Evolutionary conservation across 2,329 filamentous ascomycete species (phyloP).

Genomic region (Paradendryphiella salina): DNA sequence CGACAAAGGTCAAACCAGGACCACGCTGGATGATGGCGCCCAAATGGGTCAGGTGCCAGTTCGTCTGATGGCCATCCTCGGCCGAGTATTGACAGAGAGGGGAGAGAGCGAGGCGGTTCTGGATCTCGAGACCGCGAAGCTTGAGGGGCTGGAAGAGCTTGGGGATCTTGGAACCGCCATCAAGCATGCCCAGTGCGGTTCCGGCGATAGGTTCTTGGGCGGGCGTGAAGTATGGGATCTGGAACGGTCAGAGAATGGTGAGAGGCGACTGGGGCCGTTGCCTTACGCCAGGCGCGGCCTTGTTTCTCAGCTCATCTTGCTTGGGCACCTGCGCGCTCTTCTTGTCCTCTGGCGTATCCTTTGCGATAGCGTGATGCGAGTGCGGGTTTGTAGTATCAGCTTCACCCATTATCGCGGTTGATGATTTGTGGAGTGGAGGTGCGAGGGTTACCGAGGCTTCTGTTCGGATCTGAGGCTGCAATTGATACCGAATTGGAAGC

Average conservation of each 20-base stretch:
- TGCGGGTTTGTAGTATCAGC: conserved; percentile 31
- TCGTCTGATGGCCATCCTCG: conserved; percentile 71
- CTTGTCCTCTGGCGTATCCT: conserved; percentile 38
- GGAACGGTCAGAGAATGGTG: conserved; percentile 6
- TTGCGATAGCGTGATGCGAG: conserved; percentile 40
- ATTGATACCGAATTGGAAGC: conserved; percentile 4
- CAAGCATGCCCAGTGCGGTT: conserved; percentile 52
- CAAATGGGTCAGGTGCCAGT: conserved; percentile 81
- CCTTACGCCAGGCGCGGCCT: conserved; percentile 48
- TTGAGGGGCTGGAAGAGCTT: conserved; percentile 64
- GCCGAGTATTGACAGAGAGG: conserved; percentile 66
- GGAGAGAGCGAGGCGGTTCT: conserved; percentile 65
- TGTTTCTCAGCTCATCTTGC: conserved; percentile 45
- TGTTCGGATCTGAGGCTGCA: neutral
- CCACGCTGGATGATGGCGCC: conserved; percentile 78
- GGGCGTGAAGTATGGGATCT: conserved; percentile 55
- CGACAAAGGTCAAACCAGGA: conserved; percentile 72
- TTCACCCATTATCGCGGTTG: conserved; percentile 28
- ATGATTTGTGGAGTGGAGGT: neutral
- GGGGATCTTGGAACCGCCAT: conserved; percentile 56
- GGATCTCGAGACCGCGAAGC: conserved; percentile 63
- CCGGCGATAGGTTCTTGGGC: conserved; percentile 52
- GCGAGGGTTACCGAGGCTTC: neutral
- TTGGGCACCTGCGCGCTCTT: conserved; percentile 11
- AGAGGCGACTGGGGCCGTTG: neutral